Evolutionary conservation across 441 rosid genomes (phyloP), one percentile per base, ranked within the genome.

Genomic region (Breynia disticha): DNA sequence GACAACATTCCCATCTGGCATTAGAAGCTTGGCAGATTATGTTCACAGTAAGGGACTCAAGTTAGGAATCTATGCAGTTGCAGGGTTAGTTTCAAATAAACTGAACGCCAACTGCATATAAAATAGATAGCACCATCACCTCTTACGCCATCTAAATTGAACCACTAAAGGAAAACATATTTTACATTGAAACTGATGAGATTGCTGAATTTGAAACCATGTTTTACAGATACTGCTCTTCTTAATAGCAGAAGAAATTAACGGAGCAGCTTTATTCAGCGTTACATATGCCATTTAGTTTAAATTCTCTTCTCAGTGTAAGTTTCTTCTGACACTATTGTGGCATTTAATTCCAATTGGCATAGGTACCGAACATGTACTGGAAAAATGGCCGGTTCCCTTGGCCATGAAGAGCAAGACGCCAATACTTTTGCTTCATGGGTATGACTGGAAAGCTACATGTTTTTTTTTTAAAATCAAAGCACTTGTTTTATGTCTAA

Each of bases 11-110:
- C 78, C 83, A 1, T 72, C 75, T 11, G 80, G 80, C 19, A 72
- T 64, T 42, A 66, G 68, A 55, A 69, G 71, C 43, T 61, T 75
- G 14, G 73, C 76, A 46, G 78, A 75, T 69, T 75, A 75, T 45
- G 68, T 70, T 38, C 83, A 72, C 51, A 41, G 67, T 65, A 70
- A 72, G 44, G 78, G 83, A 41, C 69, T 78, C 35, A 75, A 75
- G 55, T 22, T 66, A 16, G 83, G 80, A 62, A 75, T 78, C 35
- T 78, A 75, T 48, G 67, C 73, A 0, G 83, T 75, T 55, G 57
- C 78, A 11, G 76, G 83, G 80, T 75, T 56, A 52, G 51, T 24
- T 7, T 20, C 10, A 24, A 24, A 7, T 7, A 24, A 24, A 17
- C 11, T 21, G 32, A 24, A 24, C 7, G 4, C 32, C 32, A 24